Evolutionary conservation across 768 basidiomycete species (phyloP), one percentile per base, ranked within the genome.

Genomic region (Lyophyllum semitale): DNA sequence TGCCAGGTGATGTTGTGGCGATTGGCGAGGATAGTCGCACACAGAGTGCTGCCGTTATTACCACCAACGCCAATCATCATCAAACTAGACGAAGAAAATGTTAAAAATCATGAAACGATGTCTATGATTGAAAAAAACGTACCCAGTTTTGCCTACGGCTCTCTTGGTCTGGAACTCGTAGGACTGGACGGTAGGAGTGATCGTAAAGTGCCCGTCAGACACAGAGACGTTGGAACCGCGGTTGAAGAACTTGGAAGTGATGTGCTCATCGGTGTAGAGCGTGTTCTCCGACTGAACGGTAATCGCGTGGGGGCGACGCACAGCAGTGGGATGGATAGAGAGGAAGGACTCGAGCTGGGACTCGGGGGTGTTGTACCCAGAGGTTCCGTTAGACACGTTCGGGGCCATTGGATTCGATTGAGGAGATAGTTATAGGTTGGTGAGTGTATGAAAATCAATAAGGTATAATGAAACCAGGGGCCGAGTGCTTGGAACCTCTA

Each of bases 21-120:
- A 81, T 98, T 98, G 65, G 97, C 97, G 63, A 97, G 84, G 69
- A 98, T 87, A 57, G 95, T 97, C 11, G 97, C 95, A 59, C 87
- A 88, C 44, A 98, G 82, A 26, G 96, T 98, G 45, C 90, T 83
- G 48, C 96, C 97, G 68, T 99, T 99, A 83, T 99, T 99, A 49
- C 97, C 96, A 54, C 96, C 95, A 55, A 95, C 75, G 55, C 97
- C 97, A 63, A 98, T 88, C 84, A 99, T 89, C 90, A 99, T 89
- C 59, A 99, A 81, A 52, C 95, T 98, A 13, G 58, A 56, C 51
- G 35, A 57, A 46, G 58, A 54, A 59, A 62, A 47, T 55, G n/a
- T n/a, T n/a, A 40, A 51, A 37, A 42, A 32, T 32, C n/a, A n/a
- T n/a, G n/a, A n/a, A 27, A 53, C 13, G 22, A 58, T 63, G 43